Base-by-base conservation (phyloP, 2,329 filamentous ascomycete species). In the Alternaria longipes region DNA sequence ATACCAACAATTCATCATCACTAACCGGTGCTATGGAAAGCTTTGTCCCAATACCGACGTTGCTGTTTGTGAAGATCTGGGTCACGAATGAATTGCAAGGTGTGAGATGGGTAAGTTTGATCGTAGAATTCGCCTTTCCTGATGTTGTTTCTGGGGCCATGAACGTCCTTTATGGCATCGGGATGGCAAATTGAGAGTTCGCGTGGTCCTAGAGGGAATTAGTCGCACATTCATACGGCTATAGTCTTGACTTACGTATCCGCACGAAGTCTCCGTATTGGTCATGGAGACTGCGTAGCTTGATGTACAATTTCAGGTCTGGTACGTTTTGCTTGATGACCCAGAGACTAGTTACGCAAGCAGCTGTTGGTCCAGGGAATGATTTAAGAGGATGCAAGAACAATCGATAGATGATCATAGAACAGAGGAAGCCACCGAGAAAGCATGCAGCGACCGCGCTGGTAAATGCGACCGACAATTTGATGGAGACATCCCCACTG, bases 31-130 rank as follows among this genome's bases (percentile, higher is more conserved):
- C 58, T 61, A 11, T 63, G 67, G 18, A 78, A 75, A 3, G 62
- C 70, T 16, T 64, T 67, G 46, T 75, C 73, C 73, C 73, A 76
- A 22, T 67, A 57, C n/a, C 56, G 59, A 30, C 74, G 71, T 20
- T 68, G 62, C 26, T 62, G 20, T 24, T 61, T 65, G 46, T 76
- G 73, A 44, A 62, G 65, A 2, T 42, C n/a, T 20, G 51, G 41
- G 45, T 74, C 59, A 11, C 74, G 67, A 20, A 59, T 74, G 32
- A 69, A 57, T 14, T 74, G 70, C 14, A 76, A 55, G 18, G 52
- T 69, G 12, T 55, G 42, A 3, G 67, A 56, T n/a, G 62, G 64
- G 18, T 66, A 20, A 4, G 62, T 61, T 3, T 66, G 59, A n/a
- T 68, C 63, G 42, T 76, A 76, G 36, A 67, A 77, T 5, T 68